A percentile compares a stretch with the other conserved stretches of the same genome.
These are phyloP conservation scores for Aureobasidium mangrovei DNA, from an alignment of 2,329 filamentous ascomycete species.

Conservation along the genomic window DNA sequence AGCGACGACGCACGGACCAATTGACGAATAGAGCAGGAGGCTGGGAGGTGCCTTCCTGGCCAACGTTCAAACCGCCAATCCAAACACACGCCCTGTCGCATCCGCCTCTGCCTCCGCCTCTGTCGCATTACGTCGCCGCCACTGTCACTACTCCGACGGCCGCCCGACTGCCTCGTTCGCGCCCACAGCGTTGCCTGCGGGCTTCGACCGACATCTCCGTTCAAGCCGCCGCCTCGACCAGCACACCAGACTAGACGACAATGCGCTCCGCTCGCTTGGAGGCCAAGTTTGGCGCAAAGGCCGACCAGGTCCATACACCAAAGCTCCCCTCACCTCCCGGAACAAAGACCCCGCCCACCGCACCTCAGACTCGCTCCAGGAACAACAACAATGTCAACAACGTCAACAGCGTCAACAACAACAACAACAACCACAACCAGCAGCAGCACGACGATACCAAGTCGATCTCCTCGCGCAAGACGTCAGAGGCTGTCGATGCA, in stretches of 20 bases:
- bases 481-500: slow-evolving; percentile 50
- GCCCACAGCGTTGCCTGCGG: not conserved
- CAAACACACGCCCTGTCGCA: slow-evolving; percentile 8
- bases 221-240: slow-evolving; percentile 4
- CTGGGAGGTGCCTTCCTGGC: not conserved
- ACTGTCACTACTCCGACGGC: not conserved
- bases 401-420: not conserved
- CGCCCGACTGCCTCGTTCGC: not conserved
- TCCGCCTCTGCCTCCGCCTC: not conserved
- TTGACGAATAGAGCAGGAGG: not conserved
- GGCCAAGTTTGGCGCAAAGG: slow-evolving; percentile 10
- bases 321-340: slow-evolving; percentile 47
- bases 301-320: slow-evolving; percentile 33
- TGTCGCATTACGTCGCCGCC: slow-evolving; percentile 5
- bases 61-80: slow-evolving; percentile 7
- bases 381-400: slow-evolving; percentile 17
- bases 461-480: slow-evolving; percentile 22
- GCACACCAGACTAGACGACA: not conserved
- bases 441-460: slow-evolving; percentile 17
- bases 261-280: slow-evolving; percentile 9
- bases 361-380: slow-evolving; percentile 36
- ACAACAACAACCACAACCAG: slow-evolving; percentile 13
- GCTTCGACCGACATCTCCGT: slow-evolving; percentile 1
- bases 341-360: slow-evolving; percentile 52
- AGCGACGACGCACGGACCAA: not conserved